phyloP scores from a whole-genome alignment of 2,329 filamentous ascomycete species.

The Didymella exigua region DNA sequence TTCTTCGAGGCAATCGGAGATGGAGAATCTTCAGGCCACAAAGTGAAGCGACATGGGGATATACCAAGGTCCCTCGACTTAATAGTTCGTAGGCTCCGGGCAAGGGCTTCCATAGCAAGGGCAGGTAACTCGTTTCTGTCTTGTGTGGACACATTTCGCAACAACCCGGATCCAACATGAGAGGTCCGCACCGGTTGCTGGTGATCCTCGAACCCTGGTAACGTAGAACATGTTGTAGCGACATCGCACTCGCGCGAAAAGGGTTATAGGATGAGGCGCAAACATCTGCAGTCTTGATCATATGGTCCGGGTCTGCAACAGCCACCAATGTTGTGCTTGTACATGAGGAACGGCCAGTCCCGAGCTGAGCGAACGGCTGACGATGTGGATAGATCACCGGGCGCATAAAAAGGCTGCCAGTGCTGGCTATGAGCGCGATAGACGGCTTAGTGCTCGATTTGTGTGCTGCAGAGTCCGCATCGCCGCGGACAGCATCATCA shows the following conservation, averaged over 20 bases:
- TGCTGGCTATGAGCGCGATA: slow-evolving; percentile 34
- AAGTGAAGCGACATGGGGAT: slow-evolving; percentile 25
- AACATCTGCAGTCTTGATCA: slow-evolving; percentile 24
- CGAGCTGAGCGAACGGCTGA: slow-evolving; percentile 39
- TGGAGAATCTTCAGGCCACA: slow-evolving; percentile 11
- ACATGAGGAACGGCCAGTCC: slow-evolving; percentile 43
- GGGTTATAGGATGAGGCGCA: slow-evolving; percentile 36
- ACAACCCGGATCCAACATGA: background rate
- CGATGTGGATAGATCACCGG: slow-evolving; percentile 44
- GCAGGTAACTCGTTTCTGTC: background rate
- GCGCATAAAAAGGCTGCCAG: slow-evolving; percentile 44
- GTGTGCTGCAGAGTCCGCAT: slow-evolving; percentile 19
- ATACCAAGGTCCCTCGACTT: background rate
- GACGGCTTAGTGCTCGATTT: slow-evolving; percentile 22
- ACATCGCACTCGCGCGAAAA: slow-evolving; percentile 29
- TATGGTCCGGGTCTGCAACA: slow-evolving; percentile 25
- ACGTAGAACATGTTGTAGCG: slow-evolving; percentile 19
- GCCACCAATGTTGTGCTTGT: slow-evolving; percentile 35
- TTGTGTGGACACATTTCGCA: background rate
- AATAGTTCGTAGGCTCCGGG: background rate
- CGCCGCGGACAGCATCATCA: slow-evolving; percentile 13
- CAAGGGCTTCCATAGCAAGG: background rate
- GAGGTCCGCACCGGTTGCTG: background rate
- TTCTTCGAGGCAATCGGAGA: background rate
- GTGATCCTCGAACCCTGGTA: background rate